Evolutionary conservation across 2,329 filamentous ascomycete genomes (phyloP).

Genomic region (Scleromitrula shiraiana): DNA sequence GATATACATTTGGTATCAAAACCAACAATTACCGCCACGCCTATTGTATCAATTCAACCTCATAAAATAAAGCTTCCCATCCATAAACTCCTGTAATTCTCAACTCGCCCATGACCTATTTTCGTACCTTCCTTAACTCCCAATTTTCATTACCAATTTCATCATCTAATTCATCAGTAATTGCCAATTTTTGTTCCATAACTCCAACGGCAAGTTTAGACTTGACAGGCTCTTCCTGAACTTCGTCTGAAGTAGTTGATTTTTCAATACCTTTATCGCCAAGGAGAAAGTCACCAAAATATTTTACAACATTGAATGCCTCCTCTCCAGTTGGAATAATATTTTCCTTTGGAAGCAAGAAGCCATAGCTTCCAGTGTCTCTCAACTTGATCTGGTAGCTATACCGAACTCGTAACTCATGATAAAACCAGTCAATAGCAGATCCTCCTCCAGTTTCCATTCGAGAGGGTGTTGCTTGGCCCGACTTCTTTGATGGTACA

Average conservation of each 20-base stretch:
- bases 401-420: conserved; percentile 72
- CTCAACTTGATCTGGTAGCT: conserved; percentile 92
- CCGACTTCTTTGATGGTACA: conserved; percentile 35
- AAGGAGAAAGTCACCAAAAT: conserved; percentile 73
- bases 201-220: conserved; percentile 1
- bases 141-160: conserved; percentile 18
- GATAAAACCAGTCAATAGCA: conserved; percentile 92
- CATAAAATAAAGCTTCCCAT: not conserved
- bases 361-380: conserved; percentile 91
- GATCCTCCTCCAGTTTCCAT: conserved; percentile 76
- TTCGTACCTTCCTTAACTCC: conserved; percentile 22
- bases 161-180: conserved; percentile 8
- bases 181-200: not conserved
- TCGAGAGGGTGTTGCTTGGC: conserved; percentile 31
- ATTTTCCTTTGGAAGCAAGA: conserved; percentile 75
- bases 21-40: not conserved
- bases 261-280: conserved; percentile 60
- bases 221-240: conserved; percentile 1
- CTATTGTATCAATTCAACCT: not conserved
- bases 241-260: conserved; percentile 11
- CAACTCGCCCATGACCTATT: not conserved
- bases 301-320: conserved; percentile 72
- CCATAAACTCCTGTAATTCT: not conserved
- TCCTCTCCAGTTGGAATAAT: conserved; percentile 89
- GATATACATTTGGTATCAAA: no score